phyloP scores from a whole-genome alignment of 176 grass and related monocot genomes.

The Secale cereale region DNA sequence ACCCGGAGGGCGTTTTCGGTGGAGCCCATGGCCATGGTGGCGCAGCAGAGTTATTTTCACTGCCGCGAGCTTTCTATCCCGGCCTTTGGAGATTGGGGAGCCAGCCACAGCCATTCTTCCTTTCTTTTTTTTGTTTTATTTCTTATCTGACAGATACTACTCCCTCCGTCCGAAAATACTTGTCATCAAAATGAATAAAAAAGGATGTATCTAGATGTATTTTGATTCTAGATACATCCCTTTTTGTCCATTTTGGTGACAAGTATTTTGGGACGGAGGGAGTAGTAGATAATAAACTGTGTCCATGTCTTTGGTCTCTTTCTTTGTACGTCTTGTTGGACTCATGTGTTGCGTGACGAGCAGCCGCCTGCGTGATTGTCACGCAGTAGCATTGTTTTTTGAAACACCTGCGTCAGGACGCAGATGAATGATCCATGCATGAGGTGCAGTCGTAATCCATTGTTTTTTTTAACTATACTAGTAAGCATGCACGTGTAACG shows the following conservation, averaged over 20 bases:
- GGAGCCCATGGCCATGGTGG: neutral
- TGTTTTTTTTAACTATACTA: too few relatives aligned
- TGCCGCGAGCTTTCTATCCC: neutral
- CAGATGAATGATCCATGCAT: neutral
- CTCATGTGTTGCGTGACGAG: neutral
- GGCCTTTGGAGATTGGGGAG: neutral
- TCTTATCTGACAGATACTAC: neutral
- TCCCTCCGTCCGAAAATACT: too few relatives aligned
- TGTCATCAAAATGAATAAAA: too few relatives aligned
- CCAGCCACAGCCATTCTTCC: neutral
- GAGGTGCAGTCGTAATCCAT: neutral
- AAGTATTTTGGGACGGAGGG: too few relatives aligned
- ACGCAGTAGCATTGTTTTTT: neutral
- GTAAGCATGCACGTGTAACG: too few relatives aligned
- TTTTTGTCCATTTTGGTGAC: too few relatives aligned
- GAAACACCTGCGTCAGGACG: neutral
- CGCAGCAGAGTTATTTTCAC: neutral
- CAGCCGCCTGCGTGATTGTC: neutral
- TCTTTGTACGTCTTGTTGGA: neutral
- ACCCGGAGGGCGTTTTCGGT: neutral
- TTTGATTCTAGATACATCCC: too few relatives aligned
- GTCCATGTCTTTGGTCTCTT: slow-evolving; percentile 9
- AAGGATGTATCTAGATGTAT: too few relatives aligned
- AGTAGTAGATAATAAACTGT: slow-evolving; percentile 12
- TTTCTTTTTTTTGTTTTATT: neutral